Base-by-base conservation (phyloP, 768 basidiomycete species). In the Agaricus sinodeliciosus region DNA sequence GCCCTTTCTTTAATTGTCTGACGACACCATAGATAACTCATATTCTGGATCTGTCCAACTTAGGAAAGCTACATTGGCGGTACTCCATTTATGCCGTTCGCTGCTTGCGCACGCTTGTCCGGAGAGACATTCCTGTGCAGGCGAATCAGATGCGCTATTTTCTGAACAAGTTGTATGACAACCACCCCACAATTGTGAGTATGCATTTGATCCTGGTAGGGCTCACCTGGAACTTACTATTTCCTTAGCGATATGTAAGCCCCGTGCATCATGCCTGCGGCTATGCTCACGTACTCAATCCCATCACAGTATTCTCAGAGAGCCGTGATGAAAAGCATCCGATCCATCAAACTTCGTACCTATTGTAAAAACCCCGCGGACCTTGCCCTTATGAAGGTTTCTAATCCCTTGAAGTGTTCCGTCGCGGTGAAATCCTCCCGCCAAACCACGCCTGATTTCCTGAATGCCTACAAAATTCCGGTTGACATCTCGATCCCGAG, bases 301-400 rank as follows among this genome's bases (percentile, higher is more conserved):
- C 4, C 12, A 43, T 40, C 34, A 11, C 42, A 87, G 85, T 85
- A 85, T 70, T 76, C 82, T 3, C 82, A 84, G 63, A 77, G 87
- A 55, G 87, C 85, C 1, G 67, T 89, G 11, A 87, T 90, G 75
- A 92, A 92, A 64, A 76, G 80, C 26, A 72, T 85, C 6, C 81
- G 87, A 49, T 82, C 83, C 64, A 74, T 94, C 68, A 94, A 93
- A 67, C 61, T 94, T n/a, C 79, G 90, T 41, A 87, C 90, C 1
- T 78, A 82, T 45, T 82, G 81, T 55, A 67, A 63, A 0, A 71
- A 72, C 11, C 73, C 80, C 28, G 69, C 72, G 35, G 83, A 85
- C 55, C 68, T 93, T 15, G 78, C 80, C 9, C 66, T 87, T 4
- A 79, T 78, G 58, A 75, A 75, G 39, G 79, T 78, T 51, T 73